Base-by-base conservation (phyloP, 2,329 filamentous ascomycete species). In the Epichloe sp. region DNA sequence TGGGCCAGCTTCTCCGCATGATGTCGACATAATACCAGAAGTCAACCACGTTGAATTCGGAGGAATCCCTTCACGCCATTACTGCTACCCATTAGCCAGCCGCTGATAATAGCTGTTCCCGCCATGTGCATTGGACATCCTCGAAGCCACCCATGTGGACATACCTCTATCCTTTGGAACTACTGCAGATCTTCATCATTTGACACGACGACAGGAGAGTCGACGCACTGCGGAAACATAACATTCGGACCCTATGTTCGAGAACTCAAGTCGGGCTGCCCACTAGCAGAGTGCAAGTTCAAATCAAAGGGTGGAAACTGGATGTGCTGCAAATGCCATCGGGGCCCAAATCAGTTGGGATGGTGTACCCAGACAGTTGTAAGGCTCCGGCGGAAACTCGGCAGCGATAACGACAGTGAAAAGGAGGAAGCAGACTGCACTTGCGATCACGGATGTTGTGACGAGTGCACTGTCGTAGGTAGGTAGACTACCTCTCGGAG, bases 381-480 rank as follows among this genome's bases (percentile, higher is more conserved):
- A 34, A 62, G 61, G 40, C 57, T 63, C 55, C 52, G 60, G 47
- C 61, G 60, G 48, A 68, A 67, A 26, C 35, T 49, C 17, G 51
- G 43, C 4, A 42, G 47, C 52, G 53, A 60, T 6, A 56, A 65
- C 11, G 65, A 63, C 1, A 59, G 59, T 49, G 59, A 60, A 11
- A 56, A 62, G 19, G 70, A 73, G 50, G 59, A 64, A 19, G 60
- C 68, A 45, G 64, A 71, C 50, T 63, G 63, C 26, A 65, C 68
- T 2, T 79, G 76, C 52, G 73, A 75, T 49, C 76, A 79, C 53
- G 73, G 72, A 14, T 78, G 75, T 56, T 79, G 76, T 58, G 67
- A 65, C 49, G 67, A 68, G 26, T 79, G 76, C 55, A 68, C 64
- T 26, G 66, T 66, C 45, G 68, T 69, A 42, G 58, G 73, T 75